These are phyloP conservation scores for Chloropicon primus DNA, from an alignment of 139 green algal species.

Conservation along the genomic window DNA sequence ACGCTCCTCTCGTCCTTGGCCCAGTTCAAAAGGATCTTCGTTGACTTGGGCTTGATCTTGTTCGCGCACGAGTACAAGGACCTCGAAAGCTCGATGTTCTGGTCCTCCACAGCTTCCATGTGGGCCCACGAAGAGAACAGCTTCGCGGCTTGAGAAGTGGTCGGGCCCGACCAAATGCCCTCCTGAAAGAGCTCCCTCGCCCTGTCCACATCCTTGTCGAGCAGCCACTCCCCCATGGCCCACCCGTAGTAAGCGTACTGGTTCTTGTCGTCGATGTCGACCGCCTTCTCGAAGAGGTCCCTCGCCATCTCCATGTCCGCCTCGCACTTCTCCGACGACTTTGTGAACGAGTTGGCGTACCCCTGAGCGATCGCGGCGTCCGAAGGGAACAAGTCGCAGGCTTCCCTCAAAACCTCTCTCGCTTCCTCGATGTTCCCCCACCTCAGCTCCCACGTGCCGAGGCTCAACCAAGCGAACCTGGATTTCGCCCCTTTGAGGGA, in stretches of 20 bases:
- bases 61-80: neutral
- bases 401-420: neutral
- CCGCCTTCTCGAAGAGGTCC: slow-evolving; percentile 45
- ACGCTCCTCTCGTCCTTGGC: neutral
- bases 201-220: slow-evolving; percentile 26
- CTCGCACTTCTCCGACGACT: slow-evolving; percentile 33
- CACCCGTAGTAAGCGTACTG: slow-evolving; percentile 78
- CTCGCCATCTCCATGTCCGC: slow-evolving; percentile 43
- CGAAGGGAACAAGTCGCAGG: neutral
- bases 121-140: neutral
- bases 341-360: neutral
- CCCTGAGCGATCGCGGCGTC: neutral
- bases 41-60: neutral
- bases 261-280: slow-evolving; percentile 47
- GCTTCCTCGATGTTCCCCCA: neutral
- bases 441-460: neutral
- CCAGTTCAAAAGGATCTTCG: neutral
- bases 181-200: slow-evolving; percentile 78
- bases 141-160: neutral
- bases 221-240: slow-evolving; percentile 29
- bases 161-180: slow-evolving; percentile 71
- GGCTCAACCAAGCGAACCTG: neutral
- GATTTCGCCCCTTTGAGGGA: neutral
- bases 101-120: neutral
- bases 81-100: neutral